Evolutionary conservation across 257 asterid genomes (phyloP), one percentile per base, ranked within the genome.

Genomic region (Scutellaria barbata): DNA sequence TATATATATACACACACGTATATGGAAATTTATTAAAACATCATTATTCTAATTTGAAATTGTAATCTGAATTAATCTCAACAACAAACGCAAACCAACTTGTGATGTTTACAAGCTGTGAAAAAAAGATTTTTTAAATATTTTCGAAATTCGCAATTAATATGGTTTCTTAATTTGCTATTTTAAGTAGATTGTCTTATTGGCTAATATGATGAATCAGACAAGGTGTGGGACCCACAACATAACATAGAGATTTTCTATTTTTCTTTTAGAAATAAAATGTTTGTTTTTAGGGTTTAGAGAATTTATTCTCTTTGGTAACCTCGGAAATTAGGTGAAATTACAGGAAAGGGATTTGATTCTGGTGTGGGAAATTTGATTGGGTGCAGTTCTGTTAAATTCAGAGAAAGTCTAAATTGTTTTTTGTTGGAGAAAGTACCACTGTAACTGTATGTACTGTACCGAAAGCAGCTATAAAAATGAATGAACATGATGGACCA

Each of bases 171-270:
- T 20, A 40, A 56, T 37, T 48, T 65, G 59, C 52, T 47, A 54
- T 63, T 66, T 71, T 47, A 43, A 42, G 71, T 37, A 43, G 63
- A 30, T 30, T 39, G 57, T 14, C 63, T 52, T n/a, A 68, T 66
- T 66, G 55, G 67, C 63, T 60, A 55, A 53, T 75, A 22, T 74
- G 68, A 55, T 37, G 68, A 41, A 46, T 50, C 74, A 42, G 81
- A 71, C 77, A 71, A 58, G 0, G 2, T 9, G 58, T 53, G 83
- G 91, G 82, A 3, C 84, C 86, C 83, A 30, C 66, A 39, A 13
- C 33, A 56, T 2, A 35, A 47, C 1, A 22, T 22, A 22, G 12
- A 2, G 22, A 63, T 55, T 14, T 5, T 59, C 20, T 50, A 13
- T 10, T 9, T 8, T 16, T 33, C 11, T 18, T 11, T 33, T 6